A percentile compares a stretch with the other conserved stretches of the same genome.
Evolutionary conservation across 148 eudicot genomes (phyloP).

Genomic region (Silene uniflora): DNA sequence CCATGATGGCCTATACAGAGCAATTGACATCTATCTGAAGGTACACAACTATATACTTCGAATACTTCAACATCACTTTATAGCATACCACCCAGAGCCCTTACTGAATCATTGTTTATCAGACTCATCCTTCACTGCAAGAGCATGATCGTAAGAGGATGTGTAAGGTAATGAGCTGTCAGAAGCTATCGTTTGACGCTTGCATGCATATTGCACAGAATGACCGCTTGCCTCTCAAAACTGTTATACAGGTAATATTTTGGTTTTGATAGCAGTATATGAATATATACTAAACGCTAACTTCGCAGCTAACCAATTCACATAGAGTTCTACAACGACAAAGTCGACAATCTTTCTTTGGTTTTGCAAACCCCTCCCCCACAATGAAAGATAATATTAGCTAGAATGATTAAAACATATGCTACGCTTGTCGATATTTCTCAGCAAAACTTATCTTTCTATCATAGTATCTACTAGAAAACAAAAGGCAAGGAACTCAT

Average conservation of each 20-base stretch:
- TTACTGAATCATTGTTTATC: slow-evolving; percentile 18
- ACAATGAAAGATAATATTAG: neutral
- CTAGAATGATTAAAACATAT: neutral
- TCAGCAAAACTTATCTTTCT: neutral
- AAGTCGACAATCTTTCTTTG: neutral
- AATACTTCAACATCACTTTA: neutral
- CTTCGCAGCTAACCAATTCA: neutral
- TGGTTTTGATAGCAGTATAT: neutral
- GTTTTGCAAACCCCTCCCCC: neutral
- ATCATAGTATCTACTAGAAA: neutral
- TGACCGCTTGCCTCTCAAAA: slow-evolving; percentile 63
- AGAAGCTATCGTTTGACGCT: slow-evolving; percentile 66
- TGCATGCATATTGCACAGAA: slow-evolving; percentile 85
- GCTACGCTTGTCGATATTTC: neutral
- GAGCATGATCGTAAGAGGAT: slow-evolving; percentile 70
- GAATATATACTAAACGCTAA: neutral
- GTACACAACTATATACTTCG: slow-evolving; percentile 27
- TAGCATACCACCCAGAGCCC: slow-evolving; percentile 9
- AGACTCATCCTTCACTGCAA: slow-evolving; percentile 67
- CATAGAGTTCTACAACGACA: neutral
- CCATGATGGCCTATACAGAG: slow-evolving; percentile 68
- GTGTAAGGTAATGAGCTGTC: slow-evolving; percentile 57
- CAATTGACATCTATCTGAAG: slow-evolving; percentile 73
- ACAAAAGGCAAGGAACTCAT: neutral
- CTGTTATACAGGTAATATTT: slow-evolving; percentile 48